A percentile compares a stretch with the other conserved stretches of the same genome.
These are phyloP conservation scores for Ambrosia hybrid DNA, from an alignment of 140 eudicot genomes.

Conservation along the genomic window DNA sequence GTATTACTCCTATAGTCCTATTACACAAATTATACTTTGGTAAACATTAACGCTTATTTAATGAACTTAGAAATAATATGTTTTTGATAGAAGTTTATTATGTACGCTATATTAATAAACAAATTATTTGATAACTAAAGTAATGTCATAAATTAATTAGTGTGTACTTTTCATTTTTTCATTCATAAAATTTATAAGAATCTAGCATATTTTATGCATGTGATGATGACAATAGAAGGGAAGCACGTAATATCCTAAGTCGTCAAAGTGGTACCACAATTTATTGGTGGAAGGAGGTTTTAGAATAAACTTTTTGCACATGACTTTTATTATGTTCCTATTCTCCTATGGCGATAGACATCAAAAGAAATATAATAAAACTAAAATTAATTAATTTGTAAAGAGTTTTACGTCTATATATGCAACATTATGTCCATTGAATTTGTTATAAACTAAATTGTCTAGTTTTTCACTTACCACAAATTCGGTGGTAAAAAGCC, in stretches of 20 bases:
- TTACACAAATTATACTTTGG: too few relatives aligned
- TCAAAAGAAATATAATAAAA: not conserved
- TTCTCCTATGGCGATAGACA: not conserved
- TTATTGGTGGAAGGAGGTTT: not conserved
- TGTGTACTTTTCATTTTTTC: not conserved
- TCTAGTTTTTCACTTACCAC: too few relatives aligned
- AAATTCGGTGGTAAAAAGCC: too few relatives aligned
- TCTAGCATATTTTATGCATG: conserved; percentile 6
- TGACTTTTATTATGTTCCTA: conserved; percentile 8
- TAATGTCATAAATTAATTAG: not conserved
- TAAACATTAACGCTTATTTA: too few relatives aligned
- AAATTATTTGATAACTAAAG: too few relatives aligned
- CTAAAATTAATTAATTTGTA: too few relatives aligned
- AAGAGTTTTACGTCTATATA: too few relatives aligned
- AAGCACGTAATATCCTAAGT: conserved; percentile 31
- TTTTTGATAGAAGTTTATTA: too few relatives aligned
- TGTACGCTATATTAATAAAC: too few relatives aligned
- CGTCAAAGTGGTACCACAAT: conserved; percentile 22
- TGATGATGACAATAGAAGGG: conserved; percentile 8
- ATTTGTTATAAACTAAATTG: not conserved
- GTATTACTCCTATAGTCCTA: too few relatives aligned
- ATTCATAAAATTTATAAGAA: not conserved
- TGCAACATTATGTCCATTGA: not conserved
- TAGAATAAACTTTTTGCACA: conserved; percentile 29
- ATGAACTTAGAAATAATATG: too few relatives aligned